Percentiles rank a stretch among this genome's conserved stretches.
Evolutionary conservation across 2,329 filamentous ascomycete species (phyloP).

Genomic region (Lithohypha guttulata): DNA sequence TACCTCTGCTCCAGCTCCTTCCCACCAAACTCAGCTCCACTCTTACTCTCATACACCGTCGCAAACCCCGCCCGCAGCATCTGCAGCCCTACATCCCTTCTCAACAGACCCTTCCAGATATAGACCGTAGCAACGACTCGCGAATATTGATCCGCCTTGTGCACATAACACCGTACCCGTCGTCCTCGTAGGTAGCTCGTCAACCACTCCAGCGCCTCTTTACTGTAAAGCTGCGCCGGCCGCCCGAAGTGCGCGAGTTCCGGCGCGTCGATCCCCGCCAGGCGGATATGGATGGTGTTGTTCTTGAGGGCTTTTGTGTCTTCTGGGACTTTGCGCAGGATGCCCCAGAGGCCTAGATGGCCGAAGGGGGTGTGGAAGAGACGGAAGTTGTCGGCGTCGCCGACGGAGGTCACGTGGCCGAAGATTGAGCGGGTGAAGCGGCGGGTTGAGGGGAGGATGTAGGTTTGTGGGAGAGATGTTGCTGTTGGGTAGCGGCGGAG

Average conservation of each 20-base stretch:
- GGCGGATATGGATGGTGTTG: constrained; percentile 74
- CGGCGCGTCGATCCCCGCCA: constrained; percentile 88
- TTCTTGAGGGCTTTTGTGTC: constrained; percentile 59
- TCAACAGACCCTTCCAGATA: constrained; percentile 51
- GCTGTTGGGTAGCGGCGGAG: constrained; percentile 75
- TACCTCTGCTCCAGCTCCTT: constrained; percentile 47
- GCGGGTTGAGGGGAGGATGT: constrained; percentile 39
- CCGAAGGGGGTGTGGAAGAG: constrained; percentile 94
- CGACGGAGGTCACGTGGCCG: constrained; percentile 82
- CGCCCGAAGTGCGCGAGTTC: constrained; percentile 87
- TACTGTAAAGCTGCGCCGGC: constrained; percentile 70
- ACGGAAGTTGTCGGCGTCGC: constrained; percentile 93
- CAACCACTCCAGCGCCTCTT: constrained; percentile 77
- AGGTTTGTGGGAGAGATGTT: constrained; percentile 60
- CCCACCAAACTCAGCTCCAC: constrained; percentile 71
- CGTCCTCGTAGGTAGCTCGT: constrained; percentile 57
- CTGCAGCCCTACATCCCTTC: constrained; percentile 73
- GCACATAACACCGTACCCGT: constrained; percentile 71
- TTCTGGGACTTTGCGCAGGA: constrained; percentile 63
- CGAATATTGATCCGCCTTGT: constrained; percentile 82
- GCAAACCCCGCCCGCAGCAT: constrained; percentile 80
- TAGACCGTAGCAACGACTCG: constrained; percentile 79
- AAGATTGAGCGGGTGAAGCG: constrained; percentile 60
- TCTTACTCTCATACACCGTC: constrained; percentile 88
- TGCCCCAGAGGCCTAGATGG: constrained; percentile 78